Evolutionary conservation across 345 rosid species (phyloP).

Genomic region (Aquilaria yunnanensis): DNA sequence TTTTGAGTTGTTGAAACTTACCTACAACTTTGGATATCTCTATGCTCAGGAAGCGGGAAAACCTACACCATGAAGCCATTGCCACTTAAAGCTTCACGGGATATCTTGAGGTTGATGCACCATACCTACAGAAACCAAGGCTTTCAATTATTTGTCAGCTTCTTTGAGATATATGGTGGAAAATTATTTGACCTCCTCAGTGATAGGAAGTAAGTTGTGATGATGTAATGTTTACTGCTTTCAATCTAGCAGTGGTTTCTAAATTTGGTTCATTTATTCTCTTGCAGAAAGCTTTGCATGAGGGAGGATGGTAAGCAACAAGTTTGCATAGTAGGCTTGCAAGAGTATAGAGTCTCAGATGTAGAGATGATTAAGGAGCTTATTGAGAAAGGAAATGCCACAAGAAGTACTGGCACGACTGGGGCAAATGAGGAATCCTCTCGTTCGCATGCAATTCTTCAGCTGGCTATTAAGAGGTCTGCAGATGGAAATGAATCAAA

Average conservation of each 20-base stretch:
- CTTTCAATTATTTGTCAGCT: constrained; percentile 86
- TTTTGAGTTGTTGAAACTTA: too few relatives aligned
- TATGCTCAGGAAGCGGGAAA: constrained; percentile 87
- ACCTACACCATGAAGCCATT: constrained; percentile 96
- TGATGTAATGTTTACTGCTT: not conserved
- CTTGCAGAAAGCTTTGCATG: constrained; percentile 82
- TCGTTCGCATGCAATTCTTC: constrained; percentile 97
- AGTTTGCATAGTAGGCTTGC: constrained; percentile 97
- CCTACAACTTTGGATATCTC: too few relatives aligned
- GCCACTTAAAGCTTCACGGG: constrained; percentile 92
- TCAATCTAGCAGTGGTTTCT: not conserved
- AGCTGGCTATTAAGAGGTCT: constrained; percentile 87
- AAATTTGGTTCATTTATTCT: constrained; percentile 11
- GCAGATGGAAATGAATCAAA: constrained; percentile 76
- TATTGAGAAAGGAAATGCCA: constrained; percentile 86
- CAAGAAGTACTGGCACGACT: constrained; percentile 94
- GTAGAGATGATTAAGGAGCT: constrained; percentile 90
- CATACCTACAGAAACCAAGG: constrained; percentile 94
- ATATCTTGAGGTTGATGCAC: constrained; percentile 93
- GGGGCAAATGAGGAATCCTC: constrained; percentile 99
- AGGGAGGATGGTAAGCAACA: constrained; percentile 99
- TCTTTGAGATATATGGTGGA: constrained; percentile 97
- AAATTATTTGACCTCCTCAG: constrained; percentile 88
- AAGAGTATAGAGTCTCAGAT: constrained; percentile 91
- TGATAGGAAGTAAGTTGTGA: constrained; percentile 82